Percentiles rank a stretch among this genome's conserved stretches.
Evolutionary conservation across 495 filamentous ascomycete species (phyloP).

Genomic region (Podospora appendiculata): DNA sequence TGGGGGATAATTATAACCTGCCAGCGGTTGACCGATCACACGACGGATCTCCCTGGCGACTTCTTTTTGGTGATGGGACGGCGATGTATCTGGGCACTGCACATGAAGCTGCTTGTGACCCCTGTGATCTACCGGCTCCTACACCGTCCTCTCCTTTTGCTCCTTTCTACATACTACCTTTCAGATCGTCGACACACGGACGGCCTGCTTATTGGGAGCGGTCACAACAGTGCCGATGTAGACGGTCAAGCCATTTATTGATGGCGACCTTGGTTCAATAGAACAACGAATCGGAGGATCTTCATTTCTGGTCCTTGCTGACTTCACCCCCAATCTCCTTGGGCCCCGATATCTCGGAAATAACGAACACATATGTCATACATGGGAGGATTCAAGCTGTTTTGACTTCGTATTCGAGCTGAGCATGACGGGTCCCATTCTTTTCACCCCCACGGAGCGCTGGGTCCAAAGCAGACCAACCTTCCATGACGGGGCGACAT

Average conservation of each 20-base stretch:
- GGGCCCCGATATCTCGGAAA: no score
- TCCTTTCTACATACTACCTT: slow-evolving; percentile 1
- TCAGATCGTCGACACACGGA: background rate
- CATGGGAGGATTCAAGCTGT: no score
- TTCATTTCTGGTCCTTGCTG: no score
- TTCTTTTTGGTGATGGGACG: slow-evolving; percentile 24
- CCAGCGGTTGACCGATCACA: slow-evolving; percentile 35
- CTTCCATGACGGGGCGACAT: no score
- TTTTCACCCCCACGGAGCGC: no score
- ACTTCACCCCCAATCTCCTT: no score
- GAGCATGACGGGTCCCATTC: no score
- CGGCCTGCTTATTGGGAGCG: background rate
- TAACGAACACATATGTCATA: no score
- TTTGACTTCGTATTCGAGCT: no score
- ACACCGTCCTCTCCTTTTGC: slow-evolving; percentile 40
- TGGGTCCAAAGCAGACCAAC: no score
- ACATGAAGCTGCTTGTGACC: slow-evolving; percentile 15
- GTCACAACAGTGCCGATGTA: background rate
- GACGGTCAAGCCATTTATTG: background rate
- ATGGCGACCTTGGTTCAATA: background rate
- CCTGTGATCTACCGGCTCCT: slow-evolving; percentile 19
- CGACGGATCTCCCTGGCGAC: slow-evolving; percentile 28
- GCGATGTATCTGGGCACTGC: slow-evolving; percentile 21
- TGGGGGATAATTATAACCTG: slow-evolving; percentile 33
- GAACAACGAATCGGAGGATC: no score